Conservation (phyloP, 176 grass and related monocot species). For the Avena atlantica region DNA sequence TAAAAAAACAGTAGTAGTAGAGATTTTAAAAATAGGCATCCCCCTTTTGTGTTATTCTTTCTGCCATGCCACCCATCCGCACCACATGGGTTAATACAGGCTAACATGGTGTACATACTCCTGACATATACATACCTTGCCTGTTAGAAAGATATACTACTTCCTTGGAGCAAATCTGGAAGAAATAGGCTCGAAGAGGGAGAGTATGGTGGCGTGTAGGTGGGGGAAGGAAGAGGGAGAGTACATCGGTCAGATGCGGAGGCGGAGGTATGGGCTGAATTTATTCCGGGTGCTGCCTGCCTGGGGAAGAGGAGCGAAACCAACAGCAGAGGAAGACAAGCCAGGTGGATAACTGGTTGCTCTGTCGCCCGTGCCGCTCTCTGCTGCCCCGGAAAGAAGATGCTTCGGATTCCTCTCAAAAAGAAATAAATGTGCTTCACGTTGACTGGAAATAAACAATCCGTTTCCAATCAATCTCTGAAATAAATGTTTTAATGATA, state of each 20-base stretch:
- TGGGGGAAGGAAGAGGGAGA: background rate
- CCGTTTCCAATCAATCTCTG: background rate
- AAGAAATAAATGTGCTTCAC: background rate
- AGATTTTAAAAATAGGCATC: background rate
- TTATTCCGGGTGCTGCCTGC: background rate
- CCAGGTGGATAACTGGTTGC: constrained; percentile 6
- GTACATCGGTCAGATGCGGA: background rate
- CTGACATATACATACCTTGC: background rate
- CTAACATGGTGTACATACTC: background rate
- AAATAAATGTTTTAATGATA: background rate
- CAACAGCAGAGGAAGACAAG: background rate
- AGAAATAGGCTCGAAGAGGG: background rate
- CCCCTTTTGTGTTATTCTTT: constrained; percentile 16
- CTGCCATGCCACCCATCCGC: background rate
- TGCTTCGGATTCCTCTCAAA: background rate
- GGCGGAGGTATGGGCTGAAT: background rate
- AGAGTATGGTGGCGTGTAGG: background rate
- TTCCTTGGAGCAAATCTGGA: background rate
- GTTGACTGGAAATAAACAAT: background rate
- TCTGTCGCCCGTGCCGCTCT: background rate
- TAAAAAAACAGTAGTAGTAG: background rate
- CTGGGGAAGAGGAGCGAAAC: background rate
- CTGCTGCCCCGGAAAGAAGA: background rate
- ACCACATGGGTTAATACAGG: background rate
- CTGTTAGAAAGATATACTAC: background rate